Evolutionary conservation across 164 flowering plant species (phyloP).

Genomic region (Vitis cinerea): DNA sequence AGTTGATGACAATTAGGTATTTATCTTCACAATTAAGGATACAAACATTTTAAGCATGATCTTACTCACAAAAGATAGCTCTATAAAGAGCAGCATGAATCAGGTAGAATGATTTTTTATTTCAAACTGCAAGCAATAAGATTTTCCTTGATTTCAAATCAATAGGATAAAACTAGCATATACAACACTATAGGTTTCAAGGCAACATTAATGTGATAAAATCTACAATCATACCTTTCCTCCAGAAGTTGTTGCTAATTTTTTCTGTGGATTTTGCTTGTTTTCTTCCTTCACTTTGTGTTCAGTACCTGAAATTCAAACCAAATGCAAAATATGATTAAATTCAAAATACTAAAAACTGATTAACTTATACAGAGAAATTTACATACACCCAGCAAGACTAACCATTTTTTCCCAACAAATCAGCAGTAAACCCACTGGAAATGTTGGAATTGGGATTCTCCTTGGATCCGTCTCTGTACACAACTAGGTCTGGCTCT

Average conservation of each 20-base stretch:
- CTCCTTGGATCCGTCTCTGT: slow-evolving; percentile 37
- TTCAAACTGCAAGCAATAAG: no score
- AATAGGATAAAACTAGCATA: no score
- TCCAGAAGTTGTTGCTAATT: slow-evolving; percentile 1
- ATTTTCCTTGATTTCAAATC: no score
- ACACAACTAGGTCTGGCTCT: slow-evolving; percentile 58
- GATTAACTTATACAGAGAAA: not conserved
- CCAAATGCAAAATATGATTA: not conserved
- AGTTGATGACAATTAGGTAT: no score
- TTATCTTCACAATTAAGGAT: no score
- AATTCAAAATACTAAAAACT: not conserved
- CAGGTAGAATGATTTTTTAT: no score
- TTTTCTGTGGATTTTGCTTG: slow-evolving; percentile 10
- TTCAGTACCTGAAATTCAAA: slow-evolving; percentile 22
- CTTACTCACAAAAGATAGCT: no score
- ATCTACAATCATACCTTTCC: slow-evolving; percentile 25
- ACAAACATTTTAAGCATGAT: no score
- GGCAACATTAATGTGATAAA: not conserved
- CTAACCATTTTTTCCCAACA: slow-evolving; percentile 42
- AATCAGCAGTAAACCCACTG: slow-evolving; percentile 1
- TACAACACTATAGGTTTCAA: not conserved
- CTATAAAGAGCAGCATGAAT: no score
- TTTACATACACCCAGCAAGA: not conserved
- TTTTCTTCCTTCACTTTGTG: slow-evolving; percentile 13
- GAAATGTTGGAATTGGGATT: slow-evolving; percentile 17